Conservation (phyloP, 768 basidiomycete genomes). For the Suillus bovinus region DNA sequence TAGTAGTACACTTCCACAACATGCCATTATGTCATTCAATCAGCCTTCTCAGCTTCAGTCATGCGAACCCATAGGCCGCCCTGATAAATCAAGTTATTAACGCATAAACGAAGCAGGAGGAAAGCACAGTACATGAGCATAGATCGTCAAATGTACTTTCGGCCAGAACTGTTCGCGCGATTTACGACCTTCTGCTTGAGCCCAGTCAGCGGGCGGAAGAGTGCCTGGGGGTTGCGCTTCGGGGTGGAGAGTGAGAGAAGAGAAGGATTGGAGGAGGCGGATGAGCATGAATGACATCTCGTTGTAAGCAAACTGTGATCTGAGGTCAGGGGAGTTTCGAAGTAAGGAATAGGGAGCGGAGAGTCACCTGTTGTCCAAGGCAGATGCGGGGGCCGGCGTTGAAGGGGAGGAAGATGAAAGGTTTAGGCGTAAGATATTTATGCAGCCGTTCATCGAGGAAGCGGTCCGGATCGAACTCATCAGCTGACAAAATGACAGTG, state of each 20-base stretch:
- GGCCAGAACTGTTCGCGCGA: conserved; percentile 51
- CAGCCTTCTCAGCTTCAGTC: conserved; percentile 20
- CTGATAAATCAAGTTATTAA: conserved; percentile 26
- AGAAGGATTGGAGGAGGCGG: conserved; percentile 61
- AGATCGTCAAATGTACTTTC: conserved; percentile 57
- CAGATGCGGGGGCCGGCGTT: conserved; percentile 59
- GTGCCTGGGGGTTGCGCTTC: conserved; percentile 47
- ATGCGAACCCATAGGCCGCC: conserved; percentile 56
- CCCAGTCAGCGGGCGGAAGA: conserved; percentile 50
- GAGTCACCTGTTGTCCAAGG: conserved; percentile 55
- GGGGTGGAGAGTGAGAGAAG: conserved; percentile 45
- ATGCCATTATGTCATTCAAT: neutral
- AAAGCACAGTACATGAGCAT: conserved; percentile 38
- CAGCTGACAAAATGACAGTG: conserved; percentile 37
- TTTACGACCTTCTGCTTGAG: conserved; percentile 44
- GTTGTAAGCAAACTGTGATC: conserved; percentile 53
- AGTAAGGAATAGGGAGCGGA: neutral
- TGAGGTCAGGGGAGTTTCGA: neutral
- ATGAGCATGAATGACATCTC: conserved; percentile 65
- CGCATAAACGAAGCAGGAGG: neutral
- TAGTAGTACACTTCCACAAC: neutral
- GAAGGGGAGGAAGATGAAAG: conserved; percentile 73
- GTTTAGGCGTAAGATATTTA: conserved; percentile 60
- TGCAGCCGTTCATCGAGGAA: conserved; percentile 66
- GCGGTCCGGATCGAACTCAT: conserved; percentile 70